Evolutionary conservation across 2,329 filamentous ascomycete genomes (phyloP), one percentile per base, ranked within the genome.

Genomic region (Epichloe scottii): DNA sequence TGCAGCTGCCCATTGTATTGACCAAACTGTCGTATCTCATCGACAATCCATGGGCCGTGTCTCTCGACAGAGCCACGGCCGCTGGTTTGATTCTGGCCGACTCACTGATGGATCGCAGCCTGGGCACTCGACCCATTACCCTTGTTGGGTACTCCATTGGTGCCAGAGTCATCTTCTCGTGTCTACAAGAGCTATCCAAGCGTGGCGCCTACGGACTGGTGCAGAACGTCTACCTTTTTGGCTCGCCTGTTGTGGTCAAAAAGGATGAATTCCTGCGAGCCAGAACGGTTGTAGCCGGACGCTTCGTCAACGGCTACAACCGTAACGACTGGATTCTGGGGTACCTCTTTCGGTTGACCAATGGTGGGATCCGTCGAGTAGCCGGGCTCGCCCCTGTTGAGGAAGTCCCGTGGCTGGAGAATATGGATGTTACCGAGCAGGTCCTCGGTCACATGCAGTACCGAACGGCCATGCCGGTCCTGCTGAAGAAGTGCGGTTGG

Each of bases 31-130:
- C 91, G 0, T 98, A 98, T 63, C 77, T 98, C 19, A 96, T 98
- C 57, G 93, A 98, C 67, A 98, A 98, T 62, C 93, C 93, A 0
- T 98, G 93, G 93, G 89, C 86, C 26, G 90, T 96, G n/a, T 97
- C 93, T 1, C 78, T 95, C 47, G 89, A 93, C 60, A 82, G 93
- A 59, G 93, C 93, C 33, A 90, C 86, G 60, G 77, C 87, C 51
- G 88, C 91, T 7, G 93, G 93, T 3, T 77, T 95, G 45, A 95
- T 98, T 64, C 76, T 98, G 50, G 93, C 93, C 2, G 93, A 98
- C 66, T 96, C 91, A 0, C 73, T 98, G 35, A 87, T 95, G 54
- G 89, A 95, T 59, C 82, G 89, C 46, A 96, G 94, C 63, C 74
- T 98, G 19, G 93, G 93, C 15, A 89, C 89, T 5, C 79, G 93